phyloP scores from a whole-genome alignment of 2,329 filamentous ascomycete genomes.

The Lasiodiplodia gonubiensis region DNA sequence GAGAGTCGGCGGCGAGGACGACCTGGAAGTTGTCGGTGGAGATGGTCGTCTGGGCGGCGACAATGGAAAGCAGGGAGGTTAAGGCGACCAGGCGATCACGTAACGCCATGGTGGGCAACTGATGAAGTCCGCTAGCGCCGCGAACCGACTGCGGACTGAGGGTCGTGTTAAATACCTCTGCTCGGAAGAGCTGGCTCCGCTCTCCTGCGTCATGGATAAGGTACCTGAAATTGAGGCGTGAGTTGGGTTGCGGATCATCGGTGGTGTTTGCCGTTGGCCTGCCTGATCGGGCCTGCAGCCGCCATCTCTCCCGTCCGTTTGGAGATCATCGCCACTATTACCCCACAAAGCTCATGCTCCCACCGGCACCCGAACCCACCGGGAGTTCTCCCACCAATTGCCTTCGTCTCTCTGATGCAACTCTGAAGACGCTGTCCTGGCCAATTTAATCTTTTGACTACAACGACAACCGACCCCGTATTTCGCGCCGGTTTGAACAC shows the following conservation, averaged over 20 bases:
- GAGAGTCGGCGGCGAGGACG: constrained; percentile 7
- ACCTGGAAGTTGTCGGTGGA: constrained; percentile 19
- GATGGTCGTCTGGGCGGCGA: constrained; percentile 6
- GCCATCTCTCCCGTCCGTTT: not conserved
- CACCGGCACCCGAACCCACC: not conserved
- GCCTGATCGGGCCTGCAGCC: not conserved
- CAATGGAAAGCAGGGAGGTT: not conserved
- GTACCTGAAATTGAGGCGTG: not conserved
- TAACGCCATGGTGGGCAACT: constrained; percentile 1
- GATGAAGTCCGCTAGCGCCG: not conserved
- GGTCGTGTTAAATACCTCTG: not conserved
- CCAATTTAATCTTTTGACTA: not conserved
- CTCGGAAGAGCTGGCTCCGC: not conserved
- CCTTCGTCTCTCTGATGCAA: not conserved
- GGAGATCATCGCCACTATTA: not conserved
- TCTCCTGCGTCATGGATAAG: not conserved
- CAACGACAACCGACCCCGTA: not conserved
- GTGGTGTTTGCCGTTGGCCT: not conserved
- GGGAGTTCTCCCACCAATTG: not conserved
- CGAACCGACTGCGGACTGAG: not conserved
- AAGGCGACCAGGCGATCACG: not conserved
- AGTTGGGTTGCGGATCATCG: not conserved
- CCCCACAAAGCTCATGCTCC: not conserved
- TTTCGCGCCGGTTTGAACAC: not conserved
- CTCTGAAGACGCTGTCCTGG: not conserved